Evolutionary conservation across 2,329 filamentous ascomycete genomes (phyloP).

Genomic region (Metarhizium brunneum): DNA sequence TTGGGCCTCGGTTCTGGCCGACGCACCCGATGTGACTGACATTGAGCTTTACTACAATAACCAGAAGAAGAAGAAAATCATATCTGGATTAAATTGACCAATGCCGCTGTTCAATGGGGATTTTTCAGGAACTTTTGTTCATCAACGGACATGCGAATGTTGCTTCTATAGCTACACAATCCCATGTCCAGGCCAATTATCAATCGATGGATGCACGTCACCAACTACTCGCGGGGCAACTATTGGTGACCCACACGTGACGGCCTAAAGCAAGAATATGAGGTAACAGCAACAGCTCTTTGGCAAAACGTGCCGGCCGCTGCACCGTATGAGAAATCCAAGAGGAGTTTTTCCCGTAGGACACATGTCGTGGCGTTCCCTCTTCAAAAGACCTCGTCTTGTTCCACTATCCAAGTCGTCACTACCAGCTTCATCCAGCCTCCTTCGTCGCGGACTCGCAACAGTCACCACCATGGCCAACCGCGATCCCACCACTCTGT

Average conservation of each 20-base stretch:
- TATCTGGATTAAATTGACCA: no score
- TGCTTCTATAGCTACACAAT: no score
- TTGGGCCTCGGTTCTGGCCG: background rate
- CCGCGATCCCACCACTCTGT: constrained; percentile 81
- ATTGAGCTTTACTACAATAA: no score
- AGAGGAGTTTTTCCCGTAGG: background rate
- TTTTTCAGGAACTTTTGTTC: no score
- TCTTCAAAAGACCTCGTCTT: constrained; percentile 10
- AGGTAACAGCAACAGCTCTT: background rate
- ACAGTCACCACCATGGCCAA: constrained; percentile 22
- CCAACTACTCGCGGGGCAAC: background rate
- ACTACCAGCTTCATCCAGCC: background rate
- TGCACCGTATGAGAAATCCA: background rate
- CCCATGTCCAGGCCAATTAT: no score
- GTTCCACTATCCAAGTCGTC: background rate
- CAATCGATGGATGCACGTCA: no score
- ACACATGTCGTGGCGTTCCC: constrained; percentile 13
- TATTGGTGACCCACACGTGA: background rate
- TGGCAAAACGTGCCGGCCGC: background rate
- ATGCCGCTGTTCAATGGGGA: no score
- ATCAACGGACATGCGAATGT: no score
- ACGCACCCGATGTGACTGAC: background rate
- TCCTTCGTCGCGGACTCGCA: constrained; percentile 13
- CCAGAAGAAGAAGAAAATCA: no score
- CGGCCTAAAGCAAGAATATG: background rate